Evolutionary conservation across 2,329 filamentous ascomycete genomes (phyloP).

Genomic region (Cordyceps cateniannulata): DNA sequence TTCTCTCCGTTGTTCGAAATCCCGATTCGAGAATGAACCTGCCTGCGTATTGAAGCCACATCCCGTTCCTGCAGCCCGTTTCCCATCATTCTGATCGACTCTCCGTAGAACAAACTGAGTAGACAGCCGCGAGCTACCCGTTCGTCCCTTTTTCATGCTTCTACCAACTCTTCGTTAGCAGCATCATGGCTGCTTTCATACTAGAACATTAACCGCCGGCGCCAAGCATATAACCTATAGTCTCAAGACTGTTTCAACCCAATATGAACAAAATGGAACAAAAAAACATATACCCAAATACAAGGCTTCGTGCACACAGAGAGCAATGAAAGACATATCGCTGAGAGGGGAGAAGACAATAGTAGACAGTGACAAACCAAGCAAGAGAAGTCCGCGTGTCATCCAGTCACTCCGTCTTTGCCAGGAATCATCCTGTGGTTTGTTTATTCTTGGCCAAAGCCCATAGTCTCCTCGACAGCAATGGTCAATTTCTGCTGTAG

Average conservation of each 20-base stretch:
- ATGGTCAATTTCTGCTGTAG: slow-evolving; percentile 89
- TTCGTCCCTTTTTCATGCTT: not conserved
- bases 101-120: not conserved
- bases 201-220: slow-evolving; percentile 11
- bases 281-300: slow-evolving; percentile 13
- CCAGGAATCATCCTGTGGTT: slow-evolving; percentile 24
- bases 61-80: not conserved
- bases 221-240: slow-evolving; percentile 11
- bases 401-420: slow-evolving; percentile 1
- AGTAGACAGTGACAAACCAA: slow-evolving; percentile 1
- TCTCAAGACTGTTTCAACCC: slow-evolving; percentile 13
- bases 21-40: not conserved
- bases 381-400: not conserved
- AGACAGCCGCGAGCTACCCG: not conserved
- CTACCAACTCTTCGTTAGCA: not conserved
- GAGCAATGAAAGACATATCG: slow-evolving; percentile 12
- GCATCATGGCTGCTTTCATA: slow-evolving; percentile 6
- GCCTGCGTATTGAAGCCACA: not conserved
- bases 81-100: not conserved
- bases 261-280: slow-evolving; percentile 21
- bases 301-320: slow-evolving; percentile 8
- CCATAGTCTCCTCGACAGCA: slow-evolving; percentile 97
- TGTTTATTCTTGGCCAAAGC: slow-evolving; percentile 92
- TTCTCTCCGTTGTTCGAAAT: not conserved
- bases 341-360: not conserved